Evolutionary conservation across 2,329 filamentous ascomycete genomes (phyloP), one percentile per base, ranked within the genome.

Genomic region (Hypomyces perniciosus): DNA sequence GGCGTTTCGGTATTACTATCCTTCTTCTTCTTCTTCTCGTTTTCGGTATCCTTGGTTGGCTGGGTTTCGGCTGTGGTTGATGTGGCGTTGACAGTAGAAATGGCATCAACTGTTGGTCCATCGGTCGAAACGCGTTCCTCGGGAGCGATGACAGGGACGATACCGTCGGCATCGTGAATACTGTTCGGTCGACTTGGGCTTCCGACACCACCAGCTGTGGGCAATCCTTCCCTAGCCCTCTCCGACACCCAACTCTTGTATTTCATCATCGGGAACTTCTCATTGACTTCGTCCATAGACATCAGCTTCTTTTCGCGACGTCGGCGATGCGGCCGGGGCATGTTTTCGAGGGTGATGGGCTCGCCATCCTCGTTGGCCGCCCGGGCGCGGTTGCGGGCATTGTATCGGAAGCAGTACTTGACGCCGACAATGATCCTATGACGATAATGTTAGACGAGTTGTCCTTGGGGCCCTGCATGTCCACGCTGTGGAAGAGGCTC

Each of bases 401-500:
- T 97, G 70, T 99, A 97, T 61, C 93, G 82, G 72, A 99, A 99
- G 73, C 93, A 99, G 70, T 99, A 99, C 73, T 99, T 99, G 55
- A 99, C 93, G 60, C 93, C 93, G 54, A 99, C 93, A 61, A 99
- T 99, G 63, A 99, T 99, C 93, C 93, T 99, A 62, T 20, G 20
- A 20, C 28, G 20, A 9, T 4, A 8, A 20, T 3, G 34, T 52
- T 48, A 27, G 39, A 51, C 26, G 30, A 31, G 13, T 4, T 44
- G n/a, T 45, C 30, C 20, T 29, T 29, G 34, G 40, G n/a, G 20
- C 35, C 10, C 28, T 13, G 27, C 3, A 3, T n/a, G 10, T 31
- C 7, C 8, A 42, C 9, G 20, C 43, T 7, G 39, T 29, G 45
- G 38, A 35, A 50, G 20, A 56, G 54, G 54, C 86, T 75, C 79